These are phyloP conservation scores for Magnusiomyces tetraspermus DNA, from an alignment of 1,139 yeast genomes.

Conservation along the genomic window DNA sequence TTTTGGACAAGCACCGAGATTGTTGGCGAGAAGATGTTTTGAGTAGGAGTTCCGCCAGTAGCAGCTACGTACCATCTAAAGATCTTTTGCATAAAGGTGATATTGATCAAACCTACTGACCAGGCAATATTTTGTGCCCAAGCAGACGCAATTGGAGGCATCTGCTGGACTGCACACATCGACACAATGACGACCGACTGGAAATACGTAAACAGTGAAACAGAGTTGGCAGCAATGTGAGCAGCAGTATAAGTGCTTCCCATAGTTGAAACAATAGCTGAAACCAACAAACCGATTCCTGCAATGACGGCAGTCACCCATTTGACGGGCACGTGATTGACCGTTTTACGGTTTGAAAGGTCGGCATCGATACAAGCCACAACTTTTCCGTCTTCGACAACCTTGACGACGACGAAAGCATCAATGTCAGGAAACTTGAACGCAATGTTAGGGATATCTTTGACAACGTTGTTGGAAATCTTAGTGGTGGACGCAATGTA, in stretches of 20 bases:
- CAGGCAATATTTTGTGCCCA: slow-evolving; percentile 96
- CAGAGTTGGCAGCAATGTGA: slow-evolving; percentile 90
- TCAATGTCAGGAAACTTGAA: slow-evolving; percentile 90
- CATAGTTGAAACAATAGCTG: slow-evolving; percentile 77
- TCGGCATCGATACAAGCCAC: slow-evolving; percentile 89
- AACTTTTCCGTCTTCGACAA: slow-evolving; percentile 31
- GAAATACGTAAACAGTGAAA: slow-evolving; percentile 84
- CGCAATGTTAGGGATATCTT: slow-evolving; percentile 68
- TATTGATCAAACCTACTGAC: slow-evolving; percentile 83
- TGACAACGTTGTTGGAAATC: slow-evolving; percentile 38
- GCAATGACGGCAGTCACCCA: slow-evolving; percentile 97
- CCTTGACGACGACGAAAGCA: slow-evolving; percentile 74
- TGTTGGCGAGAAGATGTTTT: slow-evolving; percentile 41
- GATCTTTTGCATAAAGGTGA: slow-evolving; percentile 70
- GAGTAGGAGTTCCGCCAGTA: slow-evolving; percentile 84
- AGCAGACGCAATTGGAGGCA: slow-evolving; percentile 95
- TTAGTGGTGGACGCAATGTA: slow-evolving; percentile 51
- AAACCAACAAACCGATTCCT: slow-evolving; percentile 78
- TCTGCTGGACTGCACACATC: slow-evolving; percentile 89
- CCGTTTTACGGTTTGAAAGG: slow-evolving; percentile 79
- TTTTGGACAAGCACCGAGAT: slow-evolving; percentile 75
- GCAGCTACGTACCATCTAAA: slow-evolving; percentile 93
- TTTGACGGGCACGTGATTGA: slow-evolving; percentile 83
- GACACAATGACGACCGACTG: slow-evolving; percentile 87
- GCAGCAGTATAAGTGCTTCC: slow-evolving; percentile 95